Conservation (phyloP, 2,329 filamentous ascomycete genomes). For the Fusarium ramigenum region DNA sequence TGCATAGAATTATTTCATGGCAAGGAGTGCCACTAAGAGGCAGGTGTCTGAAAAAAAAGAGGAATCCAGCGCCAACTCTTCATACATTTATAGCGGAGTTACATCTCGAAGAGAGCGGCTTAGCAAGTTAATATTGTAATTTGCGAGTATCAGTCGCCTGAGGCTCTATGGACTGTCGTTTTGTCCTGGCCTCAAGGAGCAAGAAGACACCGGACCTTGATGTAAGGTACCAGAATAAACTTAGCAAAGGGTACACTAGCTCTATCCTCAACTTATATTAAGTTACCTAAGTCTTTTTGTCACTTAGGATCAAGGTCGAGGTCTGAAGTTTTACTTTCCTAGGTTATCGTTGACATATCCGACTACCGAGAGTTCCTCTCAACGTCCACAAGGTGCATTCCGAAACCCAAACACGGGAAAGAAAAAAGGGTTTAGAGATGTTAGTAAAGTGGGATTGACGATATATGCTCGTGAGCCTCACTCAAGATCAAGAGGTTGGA, state of each 20-base stretch:
- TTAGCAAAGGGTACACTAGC: no score
- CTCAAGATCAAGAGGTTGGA: neutral
- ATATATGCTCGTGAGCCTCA: neutral
- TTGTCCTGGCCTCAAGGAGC: no score
- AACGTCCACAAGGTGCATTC: neutral
- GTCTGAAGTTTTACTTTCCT: neutral
- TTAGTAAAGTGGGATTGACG: neutral
- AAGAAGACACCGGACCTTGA: no score
- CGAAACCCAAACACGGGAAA: no score
- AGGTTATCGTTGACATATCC: neutral
- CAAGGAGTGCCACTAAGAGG: neutral
- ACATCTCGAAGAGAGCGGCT: neutral
- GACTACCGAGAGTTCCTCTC: no score
- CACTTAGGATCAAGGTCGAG: no score
- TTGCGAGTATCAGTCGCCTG: neutral
- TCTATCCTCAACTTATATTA: no score
- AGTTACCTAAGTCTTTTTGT: no score
- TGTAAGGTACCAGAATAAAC: no score
- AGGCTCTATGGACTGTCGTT: neutral
- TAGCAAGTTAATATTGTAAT: neutral
- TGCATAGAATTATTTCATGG: no score
- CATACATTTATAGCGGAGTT: neutral
- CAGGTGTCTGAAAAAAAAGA: neutral
- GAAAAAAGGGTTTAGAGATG: accelerated
- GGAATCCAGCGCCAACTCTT: accelerated